Percentiles rank a stretch among this genome's conserved stretches.
Conservation (phyloP, 169 alveolate genomes). For the Eimeria brunetti region DNA sequence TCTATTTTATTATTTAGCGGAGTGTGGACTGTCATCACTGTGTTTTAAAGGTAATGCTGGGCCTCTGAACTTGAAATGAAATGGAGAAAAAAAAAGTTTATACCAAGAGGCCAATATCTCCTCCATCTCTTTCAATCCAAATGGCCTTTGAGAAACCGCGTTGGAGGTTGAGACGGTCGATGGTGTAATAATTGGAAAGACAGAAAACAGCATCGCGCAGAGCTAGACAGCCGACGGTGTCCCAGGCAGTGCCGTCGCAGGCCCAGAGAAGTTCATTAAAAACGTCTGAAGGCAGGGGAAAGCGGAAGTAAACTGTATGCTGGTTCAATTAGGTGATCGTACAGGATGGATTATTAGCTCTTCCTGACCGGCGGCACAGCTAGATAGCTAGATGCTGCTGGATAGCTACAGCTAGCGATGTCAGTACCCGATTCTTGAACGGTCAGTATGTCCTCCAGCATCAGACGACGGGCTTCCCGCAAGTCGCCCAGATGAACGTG, state of each 20-base stretch:
- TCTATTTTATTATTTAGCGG: background rate
- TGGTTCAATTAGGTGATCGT: background rate
- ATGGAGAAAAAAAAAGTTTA: background rate
- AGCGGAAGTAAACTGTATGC: background rate
- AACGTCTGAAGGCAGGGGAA: slow-evolving; percentile 15
- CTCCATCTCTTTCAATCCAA: slow-evolving; percentile 67
- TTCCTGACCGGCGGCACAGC: background rate
- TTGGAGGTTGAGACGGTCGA: slow-evolving; percentile 46
- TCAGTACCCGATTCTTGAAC: slow-evolving; percentile 66
- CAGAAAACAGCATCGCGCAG: slow-evolving; percentile 76
- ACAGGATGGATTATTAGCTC: background rate
- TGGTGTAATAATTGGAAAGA: slow-evolving; percentile 54
- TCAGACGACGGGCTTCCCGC: slow-evolving; percentile 24
- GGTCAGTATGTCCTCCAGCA: slow-evolving; percentile 69
- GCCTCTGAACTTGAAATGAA: background rate
- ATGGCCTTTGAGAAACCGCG: slow-evolving; percentile 32
- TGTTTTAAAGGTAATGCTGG: background rate
- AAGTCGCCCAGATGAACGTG: slow-evolving; percentile 64
- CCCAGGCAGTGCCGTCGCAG: slow-evolving; percentile 67
- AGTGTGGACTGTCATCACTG: background rate
- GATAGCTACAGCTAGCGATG: background rate
- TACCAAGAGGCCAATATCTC: slow-evolving; percentile 55
- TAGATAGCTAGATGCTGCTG: background rate
- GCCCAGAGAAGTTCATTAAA: slow-evolving; percentile 78
- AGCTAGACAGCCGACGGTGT: slow-evolving; percentile 62